Conservation (phyloP, 2,329 filamentous ascomycete genomes). For the Xylariaceae sp. region DNA sequence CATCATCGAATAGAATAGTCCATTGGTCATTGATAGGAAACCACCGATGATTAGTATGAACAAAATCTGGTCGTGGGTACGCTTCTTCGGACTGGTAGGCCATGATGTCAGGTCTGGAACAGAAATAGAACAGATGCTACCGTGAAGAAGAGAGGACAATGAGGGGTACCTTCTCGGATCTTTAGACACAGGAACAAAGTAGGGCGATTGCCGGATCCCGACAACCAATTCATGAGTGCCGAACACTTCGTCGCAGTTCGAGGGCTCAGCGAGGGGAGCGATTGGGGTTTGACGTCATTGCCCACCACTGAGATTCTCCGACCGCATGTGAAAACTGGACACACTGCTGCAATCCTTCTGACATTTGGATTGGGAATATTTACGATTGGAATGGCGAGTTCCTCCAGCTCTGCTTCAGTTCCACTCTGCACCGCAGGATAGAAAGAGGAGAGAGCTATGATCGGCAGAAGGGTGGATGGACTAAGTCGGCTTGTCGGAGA, state of each 20-base stretch:
- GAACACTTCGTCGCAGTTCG: conserved; percentile 3
- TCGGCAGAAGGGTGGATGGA: not conserved
- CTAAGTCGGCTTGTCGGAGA: not conserved
- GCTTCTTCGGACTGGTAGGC: conserved; percentile 29
- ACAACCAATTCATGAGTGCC: not conserved
- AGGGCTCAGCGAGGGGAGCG: conserved; percentile 4
- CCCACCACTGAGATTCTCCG: conserved; percentile 20
- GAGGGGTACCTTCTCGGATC: not conserved
- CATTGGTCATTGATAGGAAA: conserved; percentile 60
- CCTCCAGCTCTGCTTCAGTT: too few species aligned
- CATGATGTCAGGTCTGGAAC: conserved; percentile 16
- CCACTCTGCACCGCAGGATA: not conserved
- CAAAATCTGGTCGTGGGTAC: conserved; percentile 66
- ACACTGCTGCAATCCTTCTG: not conserved
- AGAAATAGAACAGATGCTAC: too few species aligned
- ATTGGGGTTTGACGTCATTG: conserved; percentile 29
- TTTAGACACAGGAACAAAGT: not conserved
- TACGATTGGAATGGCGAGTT: too few species aligned
- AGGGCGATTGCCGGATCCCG: not conserved
- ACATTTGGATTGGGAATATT: not conserved
- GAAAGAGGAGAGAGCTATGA: not conserved
- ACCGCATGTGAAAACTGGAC: conserved; percentile 25
- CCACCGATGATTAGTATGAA: conserved; percentile 56
- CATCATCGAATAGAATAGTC: conserved; percentile 65
- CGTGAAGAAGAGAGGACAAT: not conserved